phyloP scores from a whole-genome alignment of 495 filamentous ascomycete genomes.

The Penicillium salamii region DNA sequence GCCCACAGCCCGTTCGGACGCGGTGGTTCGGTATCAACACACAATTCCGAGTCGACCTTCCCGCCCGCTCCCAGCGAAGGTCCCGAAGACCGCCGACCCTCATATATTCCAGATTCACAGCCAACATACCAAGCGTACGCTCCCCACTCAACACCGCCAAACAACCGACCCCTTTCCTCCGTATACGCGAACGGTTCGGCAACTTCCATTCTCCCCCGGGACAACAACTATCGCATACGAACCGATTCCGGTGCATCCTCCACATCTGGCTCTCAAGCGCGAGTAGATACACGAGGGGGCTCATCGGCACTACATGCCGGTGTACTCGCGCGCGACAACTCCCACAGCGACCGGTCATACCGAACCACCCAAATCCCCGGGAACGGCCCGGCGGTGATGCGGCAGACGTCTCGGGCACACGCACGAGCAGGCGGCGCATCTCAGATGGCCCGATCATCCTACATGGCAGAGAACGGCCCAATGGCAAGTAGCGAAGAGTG shows the following conservation, averaged over 20 bases:
- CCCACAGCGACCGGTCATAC: slow-evolving; percentile 67
- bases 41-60: slow-evolving; percentile 18
- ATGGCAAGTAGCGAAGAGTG: slow-evolving; percentile 82
- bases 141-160: slow-evolving; percentile 36
- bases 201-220: slow-evolving; percentile 39
- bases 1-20: slow-evolving; percentile 22
- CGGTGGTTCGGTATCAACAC: slow-evolving; percentile 28
- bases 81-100: slow-evolving; percentile 32
- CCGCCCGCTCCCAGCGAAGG: slow-evolving; percentile 23
- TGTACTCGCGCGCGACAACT: slow-evolving; percentile 65
- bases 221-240: slow-evolving; percentile 54
- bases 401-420: slow-evolving; percentile 43
- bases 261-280: slow-evolving; percentile 50
- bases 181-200: slow-evolving; percentile 50
- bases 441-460: slow-evolving; percentile 55
- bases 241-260: slow-evolving; percentile 66
- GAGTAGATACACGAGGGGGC: slow-evolving; percentile 61
- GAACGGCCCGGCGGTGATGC: slow-evolving; percentile 54
- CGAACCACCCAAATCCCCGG: slow-evolving; percentile 55
- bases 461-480: slow-evolving; percentile 62
- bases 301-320: slow-evolving; percentile 60
- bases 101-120: slow-evolving; percentile 21
- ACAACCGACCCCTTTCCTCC: slow-evolving; percentile 53
- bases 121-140: slow-evolving; percentile 38
- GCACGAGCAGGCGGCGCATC: slow-evolving; percentile 46